Evolutionary conservation across 495 filamentous ascomycete genomes (phyloP).

Genomic region (Pseudomonodictys pantanalensis): DNA sequence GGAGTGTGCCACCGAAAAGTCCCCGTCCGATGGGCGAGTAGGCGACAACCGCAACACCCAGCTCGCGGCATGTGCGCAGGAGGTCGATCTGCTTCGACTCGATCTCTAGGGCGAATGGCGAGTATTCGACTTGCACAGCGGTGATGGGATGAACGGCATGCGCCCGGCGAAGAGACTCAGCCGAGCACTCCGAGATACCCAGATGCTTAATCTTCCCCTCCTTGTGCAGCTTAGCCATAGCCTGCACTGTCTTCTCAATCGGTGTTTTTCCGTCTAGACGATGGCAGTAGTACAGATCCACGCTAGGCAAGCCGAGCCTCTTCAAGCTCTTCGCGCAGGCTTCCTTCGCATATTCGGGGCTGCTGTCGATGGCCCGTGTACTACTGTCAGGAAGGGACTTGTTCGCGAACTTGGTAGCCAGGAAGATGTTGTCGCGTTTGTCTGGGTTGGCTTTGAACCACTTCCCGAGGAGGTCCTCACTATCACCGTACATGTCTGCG

Average conservation of each 20-base stretch:
- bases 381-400: conserved; percentile 9
- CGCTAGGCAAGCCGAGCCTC: conserved; percentile 44
- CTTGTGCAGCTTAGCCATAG: conserved; percentile 23
- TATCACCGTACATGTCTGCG: conserved; percentile 53
- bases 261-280: conserved; percentile 27
- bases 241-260: conserved; percentile 28
- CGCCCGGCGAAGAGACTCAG: conserved; percentile 47
- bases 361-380: conserved; percentile 35
- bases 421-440: conserved; percentile 56
- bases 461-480: conserved; percentile 55
- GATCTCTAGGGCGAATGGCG: conserved; percentile 57
- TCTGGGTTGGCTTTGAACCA: conserved; percentile 53
- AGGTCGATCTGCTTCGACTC: conserved; percentile 49
- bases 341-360: conserved; percentile 46
- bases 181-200: conserved; percentile 53
- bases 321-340: conserved; percentile 48
- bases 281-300: conserved; percentile 43
- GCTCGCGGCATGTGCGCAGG: conserved; percentile 56
- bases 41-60: conserved; percentile 61
- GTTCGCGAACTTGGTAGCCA: conserved; percentile 58
- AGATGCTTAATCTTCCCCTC: conserved; percentile 40
- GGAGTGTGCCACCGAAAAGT: conserved; percentile 53
- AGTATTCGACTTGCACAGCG: conserved; percentile 67
- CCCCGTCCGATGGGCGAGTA: conserved; percentile 64
- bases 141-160: conserved; percentile 57